These are phyloP conservation scores for Oryza rufipogon DNA, from an alignment of 176 grass and related monocot species.

Conservation along the genomic window DNA sequence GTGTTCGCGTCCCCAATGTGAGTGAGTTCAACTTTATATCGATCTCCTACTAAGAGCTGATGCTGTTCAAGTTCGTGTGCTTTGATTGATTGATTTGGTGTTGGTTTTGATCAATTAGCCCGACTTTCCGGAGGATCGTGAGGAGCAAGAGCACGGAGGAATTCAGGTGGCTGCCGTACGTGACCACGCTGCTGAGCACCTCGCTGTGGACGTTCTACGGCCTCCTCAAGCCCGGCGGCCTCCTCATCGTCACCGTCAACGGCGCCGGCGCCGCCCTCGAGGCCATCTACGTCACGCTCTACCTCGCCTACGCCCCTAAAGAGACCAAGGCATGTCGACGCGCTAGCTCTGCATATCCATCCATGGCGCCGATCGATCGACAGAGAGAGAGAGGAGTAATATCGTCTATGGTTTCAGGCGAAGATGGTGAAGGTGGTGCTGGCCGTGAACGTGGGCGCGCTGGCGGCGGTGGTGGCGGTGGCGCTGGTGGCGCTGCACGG, in stretches of 20 bases:
- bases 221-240: constrained; percentile 63
- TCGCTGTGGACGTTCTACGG: constrained; percentile 86
- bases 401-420: too few species aligned
- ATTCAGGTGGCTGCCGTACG: constrained; percentile 76
- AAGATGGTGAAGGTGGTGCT: constrained; percentile 63
- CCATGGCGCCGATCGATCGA: neutral
- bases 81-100: neutral
- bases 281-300: constrained; percentile 67
- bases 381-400: too few species aligned
- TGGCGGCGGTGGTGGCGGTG: constrained; percentile 52
- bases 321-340: too few species aligned
- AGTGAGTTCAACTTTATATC: constrained; percentile 36
- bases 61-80: neutral
- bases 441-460: constrained; percentile 52
- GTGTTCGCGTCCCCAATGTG: constrained; percentile 81
- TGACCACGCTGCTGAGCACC: constrained; percentile 65
- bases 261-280: constrained; percentile 53
- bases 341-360: too few species aligned
- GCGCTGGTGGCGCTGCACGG: constrained; percentile 47
- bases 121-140: constrained; percentile 78
- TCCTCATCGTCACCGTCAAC: constrained; percentile 86
- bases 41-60: neutral
- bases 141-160: constrained; percentile 65
- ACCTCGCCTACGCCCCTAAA: constrained; percentile 59
- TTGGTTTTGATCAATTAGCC: constrained; percentile 22